Evolutionary conservation across 192 early-diverging fungal genomes (phyloP).

Genomic region (Coemansia sp.): DNA sequence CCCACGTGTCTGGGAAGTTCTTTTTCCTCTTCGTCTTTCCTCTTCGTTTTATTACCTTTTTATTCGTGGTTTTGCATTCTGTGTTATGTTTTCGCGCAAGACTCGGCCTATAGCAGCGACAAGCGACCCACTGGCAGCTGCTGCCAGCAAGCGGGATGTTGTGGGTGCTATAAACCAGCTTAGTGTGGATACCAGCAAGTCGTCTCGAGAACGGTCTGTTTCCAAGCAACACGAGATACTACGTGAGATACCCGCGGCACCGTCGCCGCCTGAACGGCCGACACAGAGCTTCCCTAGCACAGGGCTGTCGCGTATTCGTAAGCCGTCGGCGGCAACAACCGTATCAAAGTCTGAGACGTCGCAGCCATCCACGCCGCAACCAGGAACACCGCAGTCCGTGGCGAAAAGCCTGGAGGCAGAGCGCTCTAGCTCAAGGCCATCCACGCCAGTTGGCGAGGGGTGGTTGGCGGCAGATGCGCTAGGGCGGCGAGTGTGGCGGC

Average conservation of each 20-base stretch:
- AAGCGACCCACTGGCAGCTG: constrained; percentile 23
- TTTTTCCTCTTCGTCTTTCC: neutral
- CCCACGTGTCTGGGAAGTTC: neutral
- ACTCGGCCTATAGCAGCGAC: constrained; percentile 1
- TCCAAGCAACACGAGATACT: constrained; percentile 24
- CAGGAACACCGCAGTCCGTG: too few relatives aligned
- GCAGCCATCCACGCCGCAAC: neutral
- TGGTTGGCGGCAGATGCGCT: constrained; percentile 27
- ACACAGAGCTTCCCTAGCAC: constrained; percentile 31
- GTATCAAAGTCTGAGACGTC: neutral
- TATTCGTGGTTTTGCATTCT: neutral
- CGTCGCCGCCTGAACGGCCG: neutral
- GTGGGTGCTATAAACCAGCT: constrained; percentile 22
- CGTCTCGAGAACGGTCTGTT: too few relatives aligned
- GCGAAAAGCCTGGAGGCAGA: too few relatives aligned
- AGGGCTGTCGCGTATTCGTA: constrained; percentile 29
- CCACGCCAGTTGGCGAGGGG: neutral
- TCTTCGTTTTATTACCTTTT: neutral
- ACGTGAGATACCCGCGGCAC: too few relatives aligned
- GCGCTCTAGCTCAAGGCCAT: too few relatives aligned
- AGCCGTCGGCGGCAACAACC: neutral
- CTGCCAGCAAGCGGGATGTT: neutral
- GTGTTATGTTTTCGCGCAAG: constrained; percentile 23
- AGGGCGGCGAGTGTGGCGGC: constrained; percentile 32
- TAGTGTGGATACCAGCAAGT: too few relatives aligned